These are phyloP conservation scores for Decorospora gaudefroyi DNA, from an alignment of 2,329 filamentous ascomycete species.

Conservation along the genomic window DNA sequence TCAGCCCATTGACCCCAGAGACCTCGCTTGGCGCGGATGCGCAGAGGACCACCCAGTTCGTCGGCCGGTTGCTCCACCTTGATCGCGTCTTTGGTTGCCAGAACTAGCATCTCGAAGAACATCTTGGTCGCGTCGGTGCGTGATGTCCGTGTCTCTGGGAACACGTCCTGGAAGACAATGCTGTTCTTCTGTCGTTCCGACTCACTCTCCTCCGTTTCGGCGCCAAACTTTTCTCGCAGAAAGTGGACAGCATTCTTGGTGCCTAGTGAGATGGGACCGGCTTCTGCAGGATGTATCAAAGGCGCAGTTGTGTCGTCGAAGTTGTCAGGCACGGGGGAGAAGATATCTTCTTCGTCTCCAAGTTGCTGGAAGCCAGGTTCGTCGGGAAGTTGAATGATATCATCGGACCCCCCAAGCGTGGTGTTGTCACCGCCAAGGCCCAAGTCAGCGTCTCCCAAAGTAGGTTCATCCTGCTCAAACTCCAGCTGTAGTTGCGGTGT, in stretches of 20 bases:
- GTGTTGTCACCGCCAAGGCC: slow-evolving; percentile 49
- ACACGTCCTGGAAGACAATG: slow-evolving; percentile 87
- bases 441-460: slow-evolving; percentile 50
- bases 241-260: slow-evolving; percentile 97
- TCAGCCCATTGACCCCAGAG: slow-evolving; percentile 98
- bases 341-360: slow-evolving; percentile 46
- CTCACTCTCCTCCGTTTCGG: slow-evolving; percentile 67
- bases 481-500: slow-evolving; percentile 71
- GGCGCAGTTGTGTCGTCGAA: slow-evolving; percentile 81
- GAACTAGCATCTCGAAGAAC: slow-evolving; percentile 96
- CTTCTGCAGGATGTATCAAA: slow-evolving; percentile 78
- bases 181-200: slow-evolving; percentile 73
- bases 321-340: slow-evolving; percentile 53
- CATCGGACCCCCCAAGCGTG: slow-evolving; percentile 31
- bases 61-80: slow-evolving; percentile 84
- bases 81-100: slow-evolving; percentile 97
- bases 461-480: slow-evolving; percentile 56
- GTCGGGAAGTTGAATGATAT: slow-evolving; percentile 39
- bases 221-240: slow-evolving; percentile 83
- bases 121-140: slow-evolving; percentile 96
- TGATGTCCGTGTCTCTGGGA: slow-evolving; percentile 79
- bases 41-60: slow-evolving; percentile 75
- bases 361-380: slow-evolving; percentile 30
- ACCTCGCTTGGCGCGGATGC: slow-evolving; percentile 88
- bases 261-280: slow-evolving; percentile 82